Evolutionary conservation across 2,329 filamentous ascomycete species (phyloP), one percentile per base, ranked within the genome.

Genomic region (Ophiosphaerella korrae): DNA sequence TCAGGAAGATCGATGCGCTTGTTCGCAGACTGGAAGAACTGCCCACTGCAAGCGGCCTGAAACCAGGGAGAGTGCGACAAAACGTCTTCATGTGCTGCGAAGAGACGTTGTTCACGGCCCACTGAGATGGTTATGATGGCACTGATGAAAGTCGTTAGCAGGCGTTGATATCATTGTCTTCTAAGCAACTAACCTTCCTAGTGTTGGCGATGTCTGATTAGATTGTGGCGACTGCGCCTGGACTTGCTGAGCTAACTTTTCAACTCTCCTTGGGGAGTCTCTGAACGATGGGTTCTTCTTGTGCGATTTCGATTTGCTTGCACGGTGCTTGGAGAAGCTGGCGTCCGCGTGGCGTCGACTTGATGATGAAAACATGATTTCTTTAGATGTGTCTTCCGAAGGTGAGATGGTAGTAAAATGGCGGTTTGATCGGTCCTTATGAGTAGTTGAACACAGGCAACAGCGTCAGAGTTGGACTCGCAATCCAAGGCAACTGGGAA

Each of bases 51-150:
- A 37, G 82, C 80, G 42, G 83, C 77, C 53, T 85, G 80, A 76
- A 97, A 96, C 82, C 88, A 96, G 7, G 90, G 86, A 9, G 90
- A 94, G 48, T 83, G 78, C 70, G 82, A 84, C 52, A 97, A 85
- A 54, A 96, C 84, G 61, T 94, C 88, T 78, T 96, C 90, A 73
- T 96, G 92, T 6, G 91, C 91, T 33, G 92, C 92, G 69, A 97
- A 97, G 62, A 96, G 87, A 18, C 92, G 86, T 72, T 92, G 87
- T 60, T 92, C 88, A 5, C 82, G 82, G n/a, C 90, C 90, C 63
- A 95, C 84, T 63, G 89, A 84, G 55, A 95, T 82, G 8, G 90
- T 95, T 61, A 95, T 83, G 69, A 94, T 90, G 38, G 88, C 66
- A 58, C 71, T 74, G 41, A 56, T 54, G 44, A 26, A 44, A 40